A percentile compares a stretch with the other conserved stretches of the same genome.
Conservation (phyloP, 495 filamentous ascomycete genomes). For the Penicillium pulvis region DNA sequence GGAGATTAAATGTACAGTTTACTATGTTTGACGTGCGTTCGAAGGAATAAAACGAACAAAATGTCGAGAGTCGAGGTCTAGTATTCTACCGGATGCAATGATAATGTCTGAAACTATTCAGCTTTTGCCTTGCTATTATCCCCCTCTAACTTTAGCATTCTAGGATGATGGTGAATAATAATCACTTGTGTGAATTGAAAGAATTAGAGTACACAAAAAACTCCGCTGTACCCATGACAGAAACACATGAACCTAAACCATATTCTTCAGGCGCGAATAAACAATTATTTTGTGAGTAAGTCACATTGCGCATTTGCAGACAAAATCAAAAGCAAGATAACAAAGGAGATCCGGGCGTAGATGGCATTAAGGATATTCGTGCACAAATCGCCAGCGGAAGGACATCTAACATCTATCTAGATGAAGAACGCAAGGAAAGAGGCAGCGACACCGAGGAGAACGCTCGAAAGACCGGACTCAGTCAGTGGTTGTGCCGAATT, state of each 20-base stretch:
- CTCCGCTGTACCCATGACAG: neutral
- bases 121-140: no score
- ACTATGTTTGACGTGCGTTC: neutral
- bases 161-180: no score
- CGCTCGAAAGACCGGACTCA: constrained; percentile 15
- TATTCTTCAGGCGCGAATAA: neutral
- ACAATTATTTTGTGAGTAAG: neutral
- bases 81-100: no score
- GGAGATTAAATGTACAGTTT: constrained; percentile 39
- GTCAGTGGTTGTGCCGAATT: constrained; percentile 24
- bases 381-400: neutral
- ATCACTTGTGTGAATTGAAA: neutral
- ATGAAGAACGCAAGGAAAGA: constrained; percentile 23
- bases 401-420: constrained; percentile 10
- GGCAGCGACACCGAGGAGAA: constrained; percentile 22
- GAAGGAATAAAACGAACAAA: no score
- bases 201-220: neutral
- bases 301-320: neutral
- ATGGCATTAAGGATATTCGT: neutral
- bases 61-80: no score
- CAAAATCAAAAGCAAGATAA: neutral
- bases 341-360: neutral
- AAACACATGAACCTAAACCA: neutral
- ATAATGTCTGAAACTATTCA: no score
- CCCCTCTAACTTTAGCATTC: no score